Base-by-base conservation (phyloP, 1,139 yeast species). In the Yarrowia galli region DNA sequence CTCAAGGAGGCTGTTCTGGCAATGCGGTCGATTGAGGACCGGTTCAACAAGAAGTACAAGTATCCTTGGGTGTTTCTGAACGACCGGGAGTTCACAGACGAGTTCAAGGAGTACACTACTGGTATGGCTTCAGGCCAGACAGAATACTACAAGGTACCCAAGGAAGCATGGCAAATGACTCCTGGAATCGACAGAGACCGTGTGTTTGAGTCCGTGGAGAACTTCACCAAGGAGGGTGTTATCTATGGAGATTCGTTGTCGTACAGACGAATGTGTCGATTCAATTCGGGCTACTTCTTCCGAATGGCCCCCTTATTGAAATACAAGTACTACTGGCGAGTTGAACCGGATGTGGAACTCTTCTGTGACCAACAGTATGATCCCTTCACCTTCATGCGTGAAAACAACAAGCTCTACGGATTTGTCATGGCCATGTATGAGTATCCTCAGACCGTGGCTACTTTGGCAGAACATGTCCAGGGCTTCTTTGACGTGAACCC, bases 31-130 rank as follows among this genome's bases (percentile, higher is more conserved):
- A 80, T 89, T 46, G 89, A 86, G 74, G 88, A 85, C 74, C 75
- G 88, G 18, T 85, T 86, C 78, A 86, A 86, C 76, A 75, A 80
- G 16, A 79, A 82, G 68, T 85, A 76, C 76, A 75, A 84, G 71
- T 86, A 86, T 72, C 95, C 97, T 8, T 93, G 97, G 97, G 89
- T 92, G 1, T 92, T 93, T 73, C 76, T 93, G 65, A 93, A 93
- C 75, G 96, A 93, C 74, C 91, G 86, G 48, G 89, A 89, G 3
- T 93, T 93, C 76, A 85, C 86, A 8, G 85, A 83, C 0, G 87
- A 86, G 58, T 92, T 93, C 76, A 89, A 77, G 69, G 46, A 67
- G 49, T 68, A 85, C 72, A 92, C 98, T 0, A 81, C 89, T 0
- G 83, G 91, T 36, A 90, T 93, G 97, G 97, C 93, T 0, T 88